phyloP scores from a whole-genome alignment of 306 rosid species.

The Vicia sativa region DNA sequence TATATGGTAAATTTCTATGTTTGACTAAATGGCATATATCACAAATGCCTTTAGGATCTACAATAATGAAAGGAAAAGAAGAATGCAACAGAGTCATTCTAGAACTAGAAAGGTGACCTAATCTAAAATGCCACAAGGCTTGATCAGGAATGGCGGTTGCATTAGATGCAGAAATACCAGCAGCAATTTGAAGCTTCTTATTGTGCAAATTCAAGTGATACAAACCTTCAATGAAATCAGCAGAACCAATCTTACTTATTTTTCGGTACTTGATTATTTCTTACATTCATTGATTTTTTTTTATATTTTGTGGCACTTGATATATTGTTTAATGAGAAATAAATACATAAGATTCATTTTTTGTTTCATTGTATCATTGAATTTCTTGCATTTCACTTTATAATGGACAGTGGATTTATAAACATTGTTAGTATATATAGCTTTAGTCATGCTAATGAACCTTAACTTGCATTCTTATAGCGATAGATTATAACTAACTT shows the following conservation, averaged over 20 bases:
- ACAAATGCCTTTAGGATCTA: not conserved
- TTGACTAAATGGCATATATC: not conserved
- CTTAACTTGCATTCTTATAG: not conserved
- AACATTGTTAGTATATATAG: not conserved
- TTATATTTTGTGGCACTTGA: constrained; percentile 20
- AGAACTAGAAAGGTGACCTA: not conserved
- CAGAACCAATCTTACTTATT: constrained; percentile 1
- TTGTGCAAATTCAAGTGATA: too few species aligned
- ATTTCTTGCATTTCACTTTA: constrained; percentile 21
- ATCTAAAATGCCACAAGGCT: too few species aligned
- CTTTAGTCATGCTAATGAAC: too few species aligned
- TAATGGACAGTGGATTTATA: not conserved
- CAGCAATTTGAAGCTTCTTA: too few species aligned
- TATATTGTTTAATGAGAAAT: constrained; percentile 34
- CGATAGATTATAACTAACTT: constrained; percentile 18
- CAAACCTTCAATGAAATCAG: too few species aligned
- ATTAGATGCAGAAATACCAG: too few species aligned
- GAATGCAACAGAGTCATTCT: not conserved
- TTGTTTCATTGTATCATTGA: constrained; percentile 21
- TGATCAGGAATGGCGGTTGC: too few species aligned
- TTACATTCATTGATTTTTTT: constrained; percentile 18
- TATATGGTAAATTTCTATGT: not conserved
- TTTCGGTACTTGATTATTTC: not conserved
- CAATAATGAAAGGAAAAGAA: not conserved
- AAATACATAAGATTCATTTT: constrained; percentile 29